These are phyloP conservation scores for Didymosphaeria variabile DNA, from an alignment of 2,329 filamentous ascomycete genomes.

Conservation along the genomic window DNA sequence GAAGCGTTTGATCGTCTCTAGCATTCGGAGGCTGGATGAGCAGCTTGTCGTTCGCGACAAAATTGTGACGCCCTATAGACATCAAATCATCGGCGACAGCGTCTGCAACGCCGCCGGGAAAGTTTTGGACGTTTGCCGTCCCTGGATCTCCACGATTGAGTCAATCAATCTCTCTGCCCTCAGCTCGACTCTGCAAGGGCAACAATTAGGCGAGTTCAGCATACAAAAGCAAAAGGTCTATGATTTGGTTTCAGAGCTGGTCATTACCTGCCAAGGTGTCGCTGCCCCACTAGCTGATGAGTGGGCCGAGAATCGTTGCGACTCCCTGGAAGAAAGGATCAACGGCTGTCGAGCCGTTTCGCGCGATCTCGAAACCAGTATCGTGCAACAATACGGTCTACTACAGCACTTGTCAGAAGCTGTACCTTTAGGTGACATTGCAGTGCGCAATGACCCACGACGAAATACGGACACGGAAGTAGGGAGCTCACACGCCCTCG, in stretches of 20 bases:
- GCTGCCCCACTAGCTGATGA: constrained; percentile 91
- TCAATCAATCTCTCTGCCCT: constrained; percentile 88
- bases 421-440: constrained; percentile 60
- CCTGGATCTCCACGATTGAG: constrained; percentile 89
- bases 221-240: constrained; percentile 93
- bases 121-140: constrained; percentile 87
- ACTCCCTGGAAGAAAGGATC: constrained; percentile 86
- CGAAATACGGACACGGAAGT: constrained; percentile 53
- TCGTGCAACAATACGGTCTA: constrained; percentile 87
- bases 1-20: constrained; percentile 84
- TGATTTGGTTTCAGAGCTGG: constrained; percentile 88
- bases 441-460: constrained; percentile 44
- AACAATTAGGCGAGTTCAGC: constrained; percentile 86
- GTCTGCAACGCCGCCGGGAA: constrained; percentile 81
- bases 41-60: constrained; percentile 80
- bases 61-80: constrained; percentile 78
- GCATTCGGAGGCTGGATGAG: constrained; percentile 87
- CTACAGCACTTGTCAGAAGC: constrained; percentile 87
- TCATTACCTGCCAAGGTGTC: constrained; percentile 89
- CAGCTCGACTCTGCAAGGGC: constrained; percentile 80
- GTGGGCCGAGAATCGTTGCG: constrained; percentile 91
- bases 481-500: constrained; percentile 37
- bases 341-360: constrained; percentile 80
- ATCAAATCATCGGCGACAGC: constrained; percentile 81
- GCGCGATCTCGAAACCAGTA: constrained; percentile 83